phyloP scores from a whole-genome alignment of 169 alveolate genomes.

The Besnoitia besnoiti region DNA sequence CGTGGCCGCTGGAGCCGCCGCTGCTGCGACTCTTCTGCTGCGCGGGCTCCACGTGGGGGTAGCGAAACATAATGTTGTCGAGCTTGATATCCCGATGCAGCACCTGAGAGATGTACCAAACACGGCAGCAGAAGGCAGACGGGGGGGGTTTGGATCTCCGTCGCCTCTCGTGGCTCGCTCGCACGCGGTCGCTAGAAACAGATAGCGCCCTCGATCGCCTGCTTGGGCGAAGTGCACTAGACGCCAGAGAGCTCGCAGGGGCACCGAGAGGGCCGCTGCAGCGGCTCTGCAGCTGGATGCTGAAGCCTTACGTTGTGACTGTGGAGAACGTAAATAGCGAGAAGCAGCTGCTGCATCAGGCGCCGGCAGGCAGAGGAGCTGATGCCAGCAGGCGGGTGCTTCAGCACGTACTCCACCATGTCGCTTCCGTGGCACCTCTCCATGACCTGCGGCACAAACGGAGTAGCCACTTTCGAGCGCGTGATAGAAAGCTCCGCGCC shows the following conservation, averaged over 20 bases:
- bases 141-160: too few relatives aligned
- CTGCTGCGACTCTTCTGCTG: background rate
- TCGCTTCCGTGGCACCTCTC: slow-evolving; percentile 52
- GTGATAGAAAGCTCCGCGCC: too few relatives aligned
- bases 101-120: too few relatives aligned
- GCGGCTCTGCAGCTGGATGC: background rate
- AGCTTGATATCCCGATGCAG: slow-evolving; percentile 64
- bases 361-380: slow-evolving; percentile 18
- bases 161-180: too few relatives aligned
- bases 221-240: too few relatives aligned
- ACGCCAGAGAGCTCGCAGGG: too few relatives aligned
- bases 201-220: too few relatives aligned
- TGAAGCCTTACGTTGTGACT: background rate
- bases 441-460: slow-evolving; percentile 31
- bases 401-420: slow-evolving; percentile 65
- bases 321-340: slow-evolving; percentile 48
- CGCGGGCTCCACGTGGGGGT: background rate
- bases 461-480: too few relatives aligned
- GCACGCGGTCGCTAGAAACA: too few relatives aligned
- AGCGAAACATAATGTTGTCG: slow-evolving; percentile 56
- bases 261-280: too few relatives aligned
- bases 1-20: background rate
- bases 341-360: slow-evolving; percentile 57
- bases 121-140: too few relatives aligned
- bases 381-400: slow-evolving; percentile 54